These are phyloP conservation scores for Aspergillus sclerotioniger DNA, from an alignment of 495 filamentous ascomycete genomes.

Conservation along the genomic window DNA sequence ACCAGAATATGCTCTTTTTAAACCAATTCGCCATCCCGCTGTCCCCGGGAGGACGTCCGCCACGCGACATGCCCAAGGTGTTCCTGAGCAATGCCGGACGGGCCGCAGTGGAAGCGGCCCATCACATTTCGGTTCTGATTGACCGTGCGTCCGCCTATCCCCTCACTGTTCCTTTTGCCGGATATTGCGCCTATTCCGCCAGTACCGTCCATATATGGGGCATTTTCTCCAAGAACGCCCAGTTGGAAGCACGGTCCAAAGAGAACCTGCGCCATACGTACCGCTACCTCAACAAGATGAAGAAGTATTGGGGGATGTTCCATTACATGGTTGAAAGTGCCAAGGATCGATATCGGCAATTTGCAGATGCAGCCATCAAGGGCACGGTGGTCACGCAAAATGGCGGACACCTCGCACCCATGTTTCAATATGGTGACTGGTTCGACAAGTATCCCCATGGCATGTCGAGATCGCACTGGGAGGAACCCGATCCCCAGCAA, in stretches of 20 bases:
- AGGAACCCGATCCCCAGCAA: constrained; percentile 67
- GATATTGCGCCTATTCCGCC: constrained; percentile 90
- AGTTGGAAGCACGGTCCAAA: constrained; percentile 74
- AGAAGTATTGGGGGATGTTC: constrained; percentile 97
- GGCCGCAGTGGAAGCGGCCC: constrained; percentile 83
- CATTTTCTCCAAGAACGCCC: constrained; percentile 78
- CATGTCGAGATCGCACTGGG: constrained; percentile 77
- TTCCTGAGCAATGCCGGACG: constrained; percentile 75
- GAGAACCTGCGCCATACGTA: constrained; percentile 86
- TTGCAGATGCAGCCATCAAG: constrained; percentile 68
- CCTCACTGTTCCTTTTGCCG: constrained; percentile 86
- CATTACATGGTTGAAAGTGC: constrained; percentile 93
- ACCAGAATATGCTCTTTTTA: constrained; percentile 88
- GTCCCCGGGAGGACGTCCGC: constrained; percentile 62
- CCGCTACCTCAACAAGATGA: constrained; percentile 89
- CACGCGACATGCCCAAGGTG: constrained; percentile 72
- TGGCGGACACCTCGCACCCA: constrained; percentile 50
- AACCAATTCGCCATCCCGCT: constrained; percentile 81
- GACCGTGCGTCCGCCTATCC: constrained; percentile 75
- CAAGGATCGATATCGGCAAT: constrained; percentile 83
- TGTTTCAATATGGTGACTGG: constrained; percentile 98
- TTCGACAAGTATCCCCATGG: constrained; percentile 94
- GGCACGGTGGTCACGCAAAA: constrained; percentile 49
- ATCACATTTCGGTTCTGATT: constrained; percentile 80
- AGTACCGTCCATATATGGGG: constrained; percentile 91